phyloP scores from a whole-genome alignment of 495 filamentous ascomycete species.

The Podospora comata region DNA sequence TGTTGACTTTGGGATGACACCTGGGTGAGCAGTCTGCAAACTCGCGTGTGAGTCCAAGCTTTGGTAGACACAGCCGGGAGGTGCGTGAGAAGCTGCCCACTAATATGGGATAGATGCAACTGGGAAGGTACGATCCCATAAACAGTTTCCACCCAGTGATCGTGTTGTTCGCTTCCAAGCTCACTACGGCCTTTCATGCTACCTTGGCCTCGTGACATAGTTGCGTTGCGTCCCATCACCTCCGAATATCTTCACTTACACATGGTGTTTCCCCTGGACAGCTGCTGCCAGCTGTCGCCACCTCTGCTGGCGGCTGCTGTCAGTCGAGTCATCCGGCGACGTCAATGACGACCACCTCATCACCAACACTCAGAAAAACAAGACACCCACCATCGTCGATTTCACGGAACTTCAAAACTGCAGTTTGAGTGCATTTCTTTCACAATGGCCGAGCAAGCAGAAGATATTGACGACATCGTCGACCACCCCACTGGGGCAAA shows the following conservation, averaged over 20 bases:
- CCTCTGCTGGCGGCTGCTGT: not conserved
- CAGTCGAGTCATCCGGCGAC: not conserved
- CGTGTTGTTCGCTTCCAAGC: no score
- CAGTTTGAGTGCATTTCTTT: not conserved
- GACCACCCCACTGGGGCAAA: not conserved
- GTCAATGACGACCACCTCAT: not conserved
- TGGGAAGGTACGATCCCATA: no score
- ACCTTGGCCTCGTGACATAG: no score
- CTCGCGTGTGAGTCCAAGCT: no score
- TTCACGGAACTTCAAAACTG: not conserved
- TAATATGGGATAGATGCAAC: no score
- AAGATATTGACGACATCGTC: constrained; percentile 19
- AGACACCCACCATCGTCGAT: not conserved
- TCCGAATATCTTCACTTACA: not conserved
- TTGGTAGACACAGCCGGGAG: no score
- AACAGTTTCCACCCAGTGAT: no score
- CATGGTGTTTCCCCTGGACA: not conserved
- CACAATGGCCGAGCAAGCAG: constrained; percentile 24
- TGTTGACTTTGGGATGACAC: no score
- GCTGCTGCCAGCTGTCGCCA: not conserved
- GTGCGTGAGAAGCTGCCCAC: no score
- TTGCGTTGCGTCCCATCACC: not conserved
- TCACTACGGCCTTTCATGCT: no score
- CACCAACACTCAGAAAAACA: not conserved
- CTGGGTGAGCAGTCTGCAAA: no score